These are phyloP conservation scores for Panus rudis DNA, from an alignment of 768 basidiomycete genomes.

Conservation along the genomic window DNA sequence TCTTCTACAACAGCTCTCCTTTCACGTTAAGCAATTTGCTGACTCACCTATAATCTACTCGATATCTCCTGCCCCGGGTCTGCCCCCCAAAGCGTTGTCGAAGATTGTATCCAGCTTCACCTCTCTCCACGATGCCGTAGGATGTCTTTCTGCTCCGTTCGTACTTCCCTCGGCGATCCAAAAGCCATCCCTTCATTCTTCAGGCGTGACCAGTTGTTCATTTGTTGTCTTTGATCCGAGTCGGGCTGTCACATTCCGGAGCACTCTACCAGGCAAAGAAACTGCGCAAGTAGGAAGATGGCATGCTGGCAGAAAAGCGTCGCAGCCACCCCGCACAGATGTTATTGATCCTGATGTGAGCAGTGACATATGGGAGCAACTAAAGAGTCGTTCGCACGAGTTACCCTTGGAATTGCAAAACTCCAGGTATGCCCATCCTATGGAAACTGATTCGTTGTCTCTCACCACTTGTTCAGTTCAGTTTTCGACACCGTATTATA, in stretches of 20 bases:
- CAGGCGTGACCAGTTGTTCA: conserved; percentile 43
- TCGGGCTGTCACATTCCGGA: conserved; percentile 47
- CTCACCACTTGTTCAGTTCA: no score
- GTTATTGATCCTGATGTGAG: no score
- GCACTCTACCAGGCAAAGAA: conserved; percentile 51
- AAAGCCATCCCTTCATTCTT: not conserved
- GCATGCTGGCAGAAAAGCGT: conserved; percentile 56
- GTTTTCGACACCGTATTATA: conserved; percentile 43
- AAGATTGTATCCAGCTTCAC: conserved; percentile 19
- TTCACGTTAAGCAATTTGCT: not conserved
- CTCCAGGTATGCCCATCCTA: no score
- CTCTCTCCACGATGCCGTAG: conserved; percentile 33
- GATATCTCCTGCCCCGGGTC: conserved; percentile 45
- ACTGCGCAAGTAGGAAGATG: conserved; percentile 64
- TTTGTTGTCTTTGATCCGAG: conserved; percentile 45
- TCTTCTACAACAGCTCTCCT: not conserved
- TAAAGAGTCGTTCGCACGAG: no score
- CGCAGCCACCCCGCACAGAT: no score
- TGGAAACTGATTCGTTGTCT: no score
- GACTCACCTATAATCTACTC: no score
- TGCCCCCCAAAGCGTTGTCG: conserved; percentile 34
- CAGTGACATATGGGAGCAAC: no score
- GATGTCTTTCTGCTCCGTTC: conserved; percentile 55
- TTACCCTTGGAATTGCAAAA: no score
- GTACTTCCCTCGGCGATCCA: conserved; percentile 15